Evolutionary conservation across 2,329 filamentous ascomycete genomes (phyloP).

Genomic region (Diaporthe sp.): DNA sequence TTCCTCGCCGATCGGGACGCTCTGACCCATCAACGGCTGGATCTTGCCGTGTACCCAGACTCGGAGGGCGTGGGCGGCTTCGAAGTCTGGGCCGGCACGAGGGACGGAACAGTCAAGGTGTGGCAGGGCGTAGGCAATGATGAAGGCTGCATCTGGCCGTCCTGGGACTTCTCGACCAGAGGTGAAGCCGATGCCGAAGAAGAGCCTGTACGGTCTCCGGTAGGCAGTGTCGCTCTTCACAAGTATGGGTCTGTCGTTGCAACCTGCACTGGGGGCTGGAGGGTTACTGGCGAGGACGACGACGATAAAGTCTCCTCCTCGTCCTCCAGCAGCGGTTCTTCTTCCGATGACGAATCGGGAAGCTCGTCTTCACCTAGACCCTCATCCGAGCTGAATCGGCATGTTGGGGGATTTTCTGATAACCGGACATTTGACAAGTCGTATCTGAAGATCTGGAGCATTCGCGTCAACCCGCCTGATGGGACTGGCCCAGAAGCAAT

Average conservation of each 20-base stretch:
- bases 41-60: conserved; percentile 67
- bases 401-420: too few relatives aligned
- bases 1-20: conserved; percentile 65
- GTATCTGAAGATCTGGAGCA: conserved; percentile 62
- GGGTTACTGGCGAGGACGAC: conserved; percentile 46
- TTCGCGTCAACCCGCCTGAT: conserved; percentile 43
- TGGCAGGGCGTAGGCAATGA: conserved; percentile 69
- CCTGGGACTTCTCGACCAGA: conserved; percentile 64
- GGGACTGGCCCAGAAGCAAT: not conserved
- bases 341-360: conserved; percentile 11
- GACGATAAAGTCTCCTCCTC: conserved; percentile 29
- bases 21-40: conserved; percentile 68
- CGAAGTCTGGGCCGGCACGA: conserved; percentile 74
- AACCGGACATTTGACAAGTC: conserved; percentile 53
- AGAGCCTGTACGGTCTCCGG: conserved; percentile 52
- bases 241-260: conserved; percentile 68
- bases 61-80: conserved; percentile 57
- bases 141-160: conserved; percentile 59
- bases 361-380: not conserved
- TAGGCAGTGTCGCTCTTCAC: conserved; percentile 67
- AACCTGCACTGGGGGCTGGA: conserved; percentile 71
- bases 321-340: conserved; percentile 27
- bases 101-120: conserved; percentile 67
- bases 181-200: conserved; percentile 43
- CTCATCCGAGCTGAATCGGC: not conserved